Evolutionary conservation across 345 rosid species (phyloP).

Genomic region (Excoecaria cochinchinensis): DNA sequence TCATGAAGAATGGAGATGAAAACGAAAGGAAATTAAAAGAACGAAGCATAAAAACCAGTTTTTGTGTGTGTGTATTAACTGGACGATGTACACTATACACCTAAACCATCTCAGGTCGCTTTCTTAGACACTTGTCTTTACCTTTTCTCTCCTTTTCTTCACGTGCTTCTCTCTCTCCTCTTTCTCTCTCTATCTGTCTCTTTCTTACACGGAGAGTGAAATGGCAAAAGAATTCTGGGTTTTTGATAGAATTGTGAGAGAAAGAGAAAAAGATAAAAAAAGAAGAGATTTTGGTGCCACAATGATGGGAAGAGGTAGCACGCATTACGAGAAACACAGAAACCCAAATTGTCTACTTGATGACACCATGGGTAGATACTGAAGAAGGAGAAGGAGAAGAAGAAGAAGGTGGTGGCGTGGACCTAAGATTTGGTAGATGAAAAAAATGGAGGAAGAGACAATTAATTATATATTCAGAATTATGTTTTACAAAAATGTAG

Average conservation of each 20-base stretch:
- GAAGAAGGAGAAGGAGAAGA: not conserved
- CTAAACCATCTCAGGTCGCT: not conserved
- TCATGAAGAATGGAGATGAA: slow-evolving; percentile 1
- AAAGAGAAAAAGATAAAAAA: too few species aligned
- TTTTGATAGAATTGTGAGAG: too few species aligned
- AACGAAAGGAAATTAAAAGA: not conserved
- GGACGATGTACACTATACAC: not conserved
- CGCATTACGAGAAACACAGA: slow-evolving; percentile 18
- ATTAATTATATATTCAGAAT: too few species aligned
- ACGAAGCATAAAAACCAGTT: too few species aligned
- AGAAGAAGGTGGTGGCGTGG: not conserved
- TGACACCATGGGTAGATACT: not conserved
- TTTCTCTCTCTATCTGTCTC: too few species aligned
- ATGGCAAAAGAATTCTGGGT: too few species aligned
- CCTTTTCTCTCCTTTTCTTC: not conserved
- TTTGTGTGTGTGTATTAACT: not conserved
- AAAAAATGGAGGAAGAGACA: too few species aligned
- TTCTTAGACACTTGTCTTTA: slow-evolving; percentile 6
- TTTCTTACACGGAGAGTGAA: too few species aligned
- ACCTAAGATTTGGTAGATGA: too few species aligned
- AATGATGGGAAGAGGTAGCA: slow-evolving; percentile 8
- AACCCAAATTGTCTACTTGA: slow-evolving; percentile 12
- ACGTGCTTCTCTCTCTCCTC: too few species aligned
- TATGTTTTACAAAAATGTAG: too few species aligned
- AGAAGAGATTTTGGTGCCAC: not conserved